Conservation (phyloP, 192 early-diverging fungal species). For the Backusella circina region DNA sequence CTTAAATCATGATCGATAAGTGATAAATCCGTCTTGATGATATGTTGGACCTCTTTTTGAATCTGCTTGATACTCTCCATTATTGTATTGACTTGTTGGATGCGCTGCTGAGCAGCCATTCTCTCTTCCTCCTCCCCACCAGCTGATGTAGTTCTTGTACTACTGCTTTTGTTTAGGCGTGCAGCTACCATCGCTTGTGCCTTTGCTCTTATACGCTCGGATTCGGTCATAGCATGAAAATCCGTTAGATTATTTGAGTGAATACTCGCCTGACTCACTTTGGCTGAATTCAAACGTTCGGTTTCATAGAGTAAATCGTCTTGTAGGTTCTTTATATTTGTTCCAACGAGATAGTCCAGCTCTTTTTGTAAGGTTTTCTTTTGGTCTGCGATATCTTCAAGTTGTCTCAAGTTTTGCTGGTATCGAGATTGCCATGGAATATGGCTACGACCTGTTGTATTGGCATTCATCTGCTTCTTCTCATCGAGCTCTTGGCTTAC, state of each 20-base stretch:
- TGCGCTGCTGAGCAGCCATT: neutral
- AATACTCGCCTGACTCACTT: neutral
- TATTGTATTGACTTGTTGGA: neutral
- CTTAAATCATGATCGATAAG: constrained; percentile 5
- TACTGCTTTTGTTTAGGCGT: constrained; percentile 20
- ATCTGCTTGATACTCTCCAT: neutral
- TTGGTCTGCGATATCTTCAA: constrained; percentile 25
- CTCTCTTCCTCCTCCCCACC: neutral
- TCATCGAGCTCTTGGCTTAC: constrained; percentile 6
- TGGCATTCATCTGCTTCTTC: neutral
- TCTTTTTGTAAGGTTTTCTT: constrained; percentile 18
- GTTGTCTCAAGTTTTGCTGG: constrained; percentile 20
- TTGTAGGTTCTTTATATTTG: constrained; percentile 12
- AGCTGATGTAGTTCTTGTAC: neutral
- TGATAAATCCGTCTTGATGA: constrained; percentile 11
- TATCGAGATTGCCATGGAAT: constrained; percentile 22
- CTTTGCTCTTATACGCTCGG: constrained; percentile 44
- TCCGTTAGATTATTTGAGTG: neutral
- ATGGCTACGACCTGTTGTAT: neutral
- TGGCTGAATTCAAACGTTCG: constrained; percentile 5
- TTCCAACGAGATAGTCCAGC: constrained; percentile 22
- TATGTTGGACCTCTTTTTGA: neutral
- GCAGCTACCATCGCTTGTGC: constrained; percentile 50
- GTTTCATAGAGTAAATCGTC: constrained; percentile 10
- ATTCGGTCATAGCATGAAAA: constrained; percentile 33